phyloP scores from a whole-genome alignment of 2,329 filamentous ascomycete genomes.

The Pseudocercospora vitis region DNA sequence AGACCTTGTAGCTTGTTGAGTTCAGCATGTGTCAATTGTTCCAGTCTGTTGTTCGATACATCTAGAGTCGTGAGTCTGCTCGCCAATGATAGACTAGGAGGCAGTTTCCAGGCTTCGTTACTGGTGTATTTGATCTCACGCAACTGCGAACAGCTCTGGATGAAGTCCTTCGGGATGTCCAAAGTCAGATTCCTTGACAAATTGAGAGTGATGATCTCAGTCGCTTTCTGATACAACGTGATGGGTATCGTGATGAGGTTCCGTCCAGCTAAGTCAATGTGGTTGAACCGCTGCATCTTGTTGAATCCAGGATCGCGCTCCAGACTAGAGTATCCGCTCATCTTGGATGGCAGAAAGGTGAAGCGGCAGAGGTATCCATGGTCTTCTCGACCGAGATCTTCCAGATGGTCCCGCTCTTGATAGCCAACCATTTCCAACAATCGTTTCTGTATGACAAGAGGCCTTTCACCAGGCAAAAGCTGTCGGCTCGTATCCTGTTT shows the following conservation, averaged over 20 bases:
- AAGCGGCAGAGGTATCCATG: slow-evolving; percentile 97
- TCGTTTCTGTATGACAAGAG: slow-evolving; percentile 86
- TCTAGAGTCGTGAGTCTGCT: slow-evolving; percentile 83
- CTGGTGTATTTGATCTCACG: slow-evolving; percentile 95
- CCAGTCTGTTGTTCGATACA: slow-evolving; percentile 89
- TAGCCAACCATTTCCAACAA: slow-evolving; percentile 91
- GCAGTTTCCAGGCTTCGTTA: slow-evolving; percentile 85
- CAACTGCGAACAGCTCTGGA: slow-evolving; percentile 86
- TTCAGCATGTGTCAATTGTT: slow-evolving; percentile 81
- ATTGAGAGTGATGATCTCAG: slow-evolving; percentile 92
- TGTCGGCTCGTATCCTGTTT: slow-evolving; percentile 89
- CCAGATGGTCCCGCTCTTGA: slow-evolving; percentile 78
- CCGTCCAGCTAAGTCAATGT: slow-evolving; percentile 85
- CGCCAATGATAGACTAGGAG: slow-evolving; percentile 79
- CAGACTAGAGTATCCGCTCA: slow-evolving; percentile 72
- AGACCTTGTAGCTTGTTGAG: slow-evolving; percentile 73
- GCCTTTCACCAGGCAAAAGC: slow-evolving; percentile 73
- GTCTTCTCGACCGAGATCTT: slow-evolving; percentile 93
- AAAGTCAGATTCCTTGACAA: slow-evolving; percentile 88
- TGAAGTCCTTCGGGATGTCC: slow-evolving; percentile 92
- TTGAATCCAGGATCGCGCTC: slow-evolving; percentile 76
- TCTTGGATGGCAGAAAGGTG: slow-evolving; percentile 85
- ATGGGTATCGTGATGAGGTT: slow-evolving; percentile 96
- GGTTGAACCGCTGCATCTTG: slow-evolving; percentile 86
- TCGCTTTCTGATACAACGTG: slow-evolving; percentile 83